phyloP scores from a whole-genome alignment of 2,329 filamentous ascomycete species.

The Rhynchosporium agropyri region DNA sequence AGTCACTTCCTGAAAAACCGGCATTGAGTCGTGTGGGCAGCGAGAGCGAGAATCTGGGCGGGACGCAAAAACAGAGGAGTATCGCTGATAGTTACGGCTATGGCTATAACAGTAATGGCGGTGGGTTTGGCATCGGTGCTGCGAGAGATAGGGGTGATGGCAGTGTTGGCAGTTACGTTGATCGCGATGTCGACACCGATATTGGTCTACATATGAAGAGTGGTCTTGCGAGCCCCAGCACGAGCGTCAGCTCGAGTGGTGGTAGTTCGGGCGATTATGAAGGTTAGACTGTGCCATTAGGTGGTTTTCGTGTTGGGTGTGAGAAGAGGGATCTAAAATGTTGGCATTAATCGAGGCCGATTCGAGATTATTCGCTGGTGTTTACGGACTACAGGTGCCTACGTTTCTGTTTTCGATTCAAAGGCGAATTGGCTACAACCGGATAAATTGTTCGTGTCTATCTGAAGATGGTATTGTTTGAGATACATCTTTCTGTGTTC shows the following conservation, averaged over 20 bases:
- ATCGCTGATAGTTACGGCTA: conserved; percentile 33
- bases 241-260: conserved; percentile 39
- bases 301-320: background rate
- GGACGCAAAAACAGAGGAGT: conserved; percentile 30
- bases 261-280: conserved; percentile 26
- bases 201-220: conserved; percentile 31
- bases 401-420: too few relatives aligned
- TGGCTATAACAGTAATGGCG: conserved; percentile 29
- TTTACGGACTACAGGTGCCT: too few relatives aligned
- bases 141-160: conserved; percentile 32
- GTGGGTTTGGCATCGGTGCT: conserved; percentile 35
- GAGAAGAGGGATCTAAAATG: background rate
- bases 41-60: conserved; percentile 35
- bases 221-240: conserved; percentile 41
- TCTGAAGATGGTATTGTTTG: too few relatives aligned
- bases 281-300: conserved; percentile 3
- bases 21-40: conserved; percentile 57
- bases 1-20: conserved; percentile 72
- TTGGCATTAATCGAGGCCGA: too few relatives aligned
- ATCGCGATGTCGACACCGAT: conserved; percentile 29
- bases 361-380: too few relatives aligned
- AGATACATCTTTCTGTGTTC: too few relatives aligned
- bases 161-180: conserved; percentile 30
- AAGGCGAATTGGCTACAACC: too few relatives aligned
- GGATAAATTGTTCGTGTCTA: too few relatives aligned